phyloP scores from a whole-genome alignment of 2,329 filamentous ascomycete genomes.

The Penicillium sp. region DNA sequence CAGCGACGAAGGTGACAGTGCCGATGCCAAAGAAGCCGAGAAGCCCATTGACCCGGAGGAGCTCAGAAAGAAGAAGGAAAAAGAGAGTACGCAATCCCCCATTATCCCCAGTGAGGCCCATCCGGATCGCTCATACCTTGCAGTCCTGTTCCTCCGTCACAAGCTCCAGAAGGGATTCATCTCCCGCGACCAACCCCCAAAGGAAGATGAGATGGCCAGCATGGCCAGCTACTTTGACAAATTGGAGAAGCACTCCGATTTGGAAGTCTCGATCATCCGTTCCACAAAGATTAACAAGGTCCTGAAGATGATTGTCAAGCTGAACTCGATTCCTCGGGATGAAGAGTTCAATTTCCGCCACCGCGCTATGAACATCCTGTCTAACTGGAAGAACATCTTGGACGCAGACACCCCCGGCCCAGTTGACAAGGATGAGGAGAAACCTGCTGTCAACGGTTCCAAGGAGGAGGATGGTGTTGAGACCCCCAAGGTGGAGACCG shows the following conservation, averaged over 20 bases:
- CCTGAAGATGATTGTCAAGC: slow-evolving; percentile 87
- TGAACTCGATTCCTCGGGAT: slow-evolving; percentile 80
- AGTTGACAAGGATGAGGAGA: slow-evolving; percentile 44
- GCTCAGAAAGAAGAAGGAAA: slow-evolving; percentile 57
- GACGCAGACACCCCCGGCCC: slow-evolving; percentile 54
- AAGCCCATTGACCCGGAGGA: slow-evolving; percentile 57
- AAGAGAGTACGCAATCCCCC: slow-evolving; percentile 47
- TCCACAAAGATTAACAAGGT: slow-evolving; percentile 98
- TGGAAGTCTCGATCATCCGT: slow-evolving; percentile 86
- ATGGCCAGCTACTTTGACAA: slow-evolving; percentile 57
- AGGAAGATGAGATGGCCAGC: slow-evolving; percentile 62
- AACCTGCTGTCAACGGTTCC: slow-evolving; percentile 46
- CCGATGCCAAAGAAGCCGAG: slow-evolving; percentile 52
- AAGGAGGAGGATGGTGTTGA: slow-evolving; percentile 38
- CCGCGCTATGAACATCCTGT: slow-evolving; percentile 75
- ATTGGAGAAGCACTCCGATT: slow-evolving; percentile 74
- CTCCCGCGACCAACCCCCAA: slow-evolving; percentile 77
- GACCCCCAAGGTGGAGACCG: slow-evolving; percentile 32
- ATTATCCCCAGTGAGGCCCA: background rate
- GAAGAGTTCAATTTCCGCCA: slow-evolving; percentile 87
- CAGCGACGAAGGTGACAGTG: slow-evolving; percentile 60
- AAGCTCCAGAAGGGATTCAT: slow-evolving; percentile 93
- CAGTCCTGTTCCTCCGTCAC: slow-evolving; percentile 89
- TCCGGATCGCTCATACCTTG: slow-evolving; percentile 5
- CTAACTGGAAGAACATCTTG: slow-evolving; percentile 86